These are phyloP conservation scores for Asterochloris sp. DNA, from an alignment of 139 green algal genomes.

Conservation along the genomic window DNA sequence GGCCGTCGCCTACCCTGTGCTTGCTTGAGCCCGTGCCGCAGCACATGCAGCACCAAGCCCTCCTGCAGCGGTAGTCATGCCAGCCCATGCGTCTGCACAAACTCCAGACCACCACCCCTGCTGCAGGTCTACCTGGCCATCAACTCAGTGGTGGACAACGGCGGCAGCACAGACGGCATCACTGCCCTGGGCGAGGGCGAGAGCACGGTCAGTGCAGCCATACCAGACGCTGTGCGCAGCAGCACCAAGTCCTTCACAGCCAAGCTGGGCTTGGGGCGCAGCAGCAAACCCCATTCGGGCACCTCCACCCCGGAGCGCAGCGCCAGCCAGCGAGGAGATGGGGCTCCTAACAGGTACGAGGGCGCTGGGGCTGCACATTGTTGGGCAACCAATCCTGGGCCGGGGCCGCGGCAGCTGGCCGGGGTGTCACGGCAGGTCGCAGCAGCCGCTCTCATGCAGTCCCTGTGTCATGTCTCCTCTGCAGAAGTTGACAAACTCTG, in stretches of 20 bases:
- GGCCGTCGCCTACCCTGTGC: too few species aligned
- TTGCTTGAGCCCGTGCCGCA: too few species aligned
- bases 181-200: background rate
- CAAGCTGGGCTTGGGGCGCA: constrained; percentile 2
- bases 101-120: background rate
- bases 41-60: too few species aligned
- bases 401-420: too few species aligned
- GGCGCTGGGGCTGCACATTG: too few species aligned
- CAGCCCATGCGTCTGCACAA: background rate
- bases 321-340: constrained; percentile 17
- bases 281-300: background rate
- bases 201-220: background rate
- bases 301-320: constrained; percentile 18
- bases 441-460: too few species aligned
- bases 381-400: too few species aligned
- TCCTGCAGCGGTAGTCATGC: too few species aligned
- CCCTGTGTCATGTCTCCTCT: too few species aligned
- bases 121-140: background rate
- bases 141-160: background rate
- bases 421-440: too few species aligned
- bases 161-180: constrained; percentile 6
- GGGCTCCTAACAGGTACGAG: background rate
- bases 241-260: constrained; percentile 12
- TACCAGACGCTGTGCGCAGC: background rate
- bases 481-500: too few species aligned